Conservation (phyloP, 257 asterid genomes). For the Salvia miltiorrhiza region DNA sequence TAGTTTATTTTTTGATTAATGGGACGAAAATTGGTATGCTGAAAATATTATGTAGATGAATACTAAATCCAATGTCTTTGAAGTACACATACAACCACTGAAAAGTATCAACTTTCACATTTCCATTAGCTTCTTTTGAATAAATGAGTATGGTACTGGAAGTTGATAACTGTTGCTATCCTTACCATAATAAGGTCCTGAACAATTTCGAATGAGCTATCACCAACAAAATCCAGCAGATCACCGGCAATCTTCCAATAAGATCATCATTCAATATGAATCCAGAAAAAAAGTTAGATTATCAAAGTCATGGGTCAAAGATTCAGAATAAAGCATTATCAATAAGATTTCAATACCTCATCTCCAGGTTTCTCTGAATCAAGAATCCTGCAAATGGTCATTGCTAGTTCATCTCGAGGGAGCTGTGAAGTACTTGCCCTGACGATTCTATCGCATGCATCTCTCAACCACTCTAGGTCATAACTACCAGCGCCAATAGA, state of each 20-base stretch:
- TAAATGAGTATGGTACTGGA: background rate
- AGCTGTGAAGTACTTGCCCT: conserved; percentile 72
- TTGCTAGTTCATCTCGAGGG: conserved; percentile 92
- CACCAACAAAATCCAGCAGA: conserved; percentile 96
- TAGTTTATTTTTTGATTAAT: background rate
- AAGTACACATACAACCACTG: conserved; percentile 7
- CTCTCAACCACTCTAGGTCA: conserved; percentile 85
- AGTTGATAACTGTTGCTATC: conserved; percentile 1
- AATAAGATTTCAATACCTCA: conserved; percentile 56
- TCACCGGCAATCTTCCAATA: conserved; percentile 79
- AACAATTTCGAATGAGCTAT: conserved; percentile 85
- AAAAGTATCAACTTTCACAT: conserved; percentile 1
- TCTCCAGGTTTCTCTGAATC: conserved; percentile 97
- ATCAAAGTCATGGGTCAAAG: background rate
- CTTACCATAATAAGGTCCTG: conserved; percentile 89
- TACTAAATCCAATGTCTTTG: conserved; percentile 1
- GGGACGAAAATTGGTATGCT: background rate
- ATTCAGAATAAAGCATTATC: conserved; percentile 14
- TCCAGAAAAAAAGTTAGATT: conserved; percentile 16
- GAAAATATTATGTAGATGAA: background rate
- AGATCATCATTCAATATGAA: conserved; percentile 24
- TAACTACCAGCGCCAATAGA: conserved; percentile 39
- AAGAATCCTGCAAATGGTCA: conserved; percentile 91
- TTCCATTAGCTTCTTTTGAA: background rate
- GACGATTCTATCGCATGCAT: conserved; percentile 75